Evolutionary conservation across 148 eudicot species (phyloP).

Genomic region (Vaccinium vitisidaea): DNA sequence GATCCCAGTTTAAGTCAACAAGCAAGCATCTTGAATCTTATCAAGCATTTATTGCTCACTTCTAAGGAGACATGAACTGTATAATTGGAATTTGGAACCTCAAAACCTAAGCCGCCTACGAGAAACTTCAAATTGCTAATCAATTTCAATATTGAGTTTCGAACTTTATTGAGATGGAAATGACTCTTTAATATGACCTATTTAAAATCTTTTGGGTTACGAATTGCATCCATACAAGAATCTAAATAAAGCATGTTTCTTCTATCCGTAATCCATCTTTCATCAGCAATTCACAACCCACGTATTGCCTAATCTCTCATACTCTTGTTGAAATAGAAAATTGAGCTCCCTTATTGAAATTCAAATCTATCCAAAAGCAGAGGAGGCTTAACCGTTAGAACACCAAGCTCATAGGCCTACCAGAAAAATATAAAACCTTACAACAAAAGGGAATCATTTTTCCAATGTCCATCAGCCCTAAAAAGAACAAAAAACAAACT

Average conservation of each 20-base stretch:
- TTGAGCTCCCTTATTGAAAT: not conserved
- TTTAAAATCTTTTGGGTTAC: not conserved
- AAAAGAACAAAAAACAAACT: not conserved
- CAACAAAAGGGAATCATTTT: not conserved
- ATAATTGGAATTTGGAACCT: not conserved
- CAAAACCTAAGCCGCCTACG: not conserved
- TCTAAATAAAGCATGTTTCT: not conserved
- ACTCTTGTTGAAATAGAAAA: not conserved
- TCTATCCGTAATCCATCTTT: not conserved
- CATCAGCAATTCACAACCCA: not conserved
- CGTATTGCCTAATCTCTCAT: not conserved
- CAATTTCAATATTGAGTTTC: not conserved
- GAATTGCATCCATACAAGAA: not conserved
- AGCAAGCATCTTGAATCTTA: not conserved
- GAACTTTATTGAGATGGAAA: not conserved
- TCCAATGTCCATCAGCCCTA: not conserved
- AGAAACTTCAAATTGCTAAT: not conserved
- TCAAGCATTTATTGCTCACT: not conserved
- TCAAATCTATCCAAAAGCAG: not conserved
- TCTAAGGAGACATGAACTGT: not conserved
- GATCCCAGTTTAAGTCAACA: not conserved
- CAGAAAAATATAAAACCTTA: not conserved
- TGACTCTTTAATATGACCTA: not conserved
- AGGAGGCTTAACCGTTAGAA: not conserved
- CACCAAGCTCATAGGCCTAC: not conserved